Evolutionary conservation across 1,284 basidiomycete genomes (phyloP), one percentile per base, ranked within the genome.

Genomic region (Phellinidium pouzarii): DNA sequence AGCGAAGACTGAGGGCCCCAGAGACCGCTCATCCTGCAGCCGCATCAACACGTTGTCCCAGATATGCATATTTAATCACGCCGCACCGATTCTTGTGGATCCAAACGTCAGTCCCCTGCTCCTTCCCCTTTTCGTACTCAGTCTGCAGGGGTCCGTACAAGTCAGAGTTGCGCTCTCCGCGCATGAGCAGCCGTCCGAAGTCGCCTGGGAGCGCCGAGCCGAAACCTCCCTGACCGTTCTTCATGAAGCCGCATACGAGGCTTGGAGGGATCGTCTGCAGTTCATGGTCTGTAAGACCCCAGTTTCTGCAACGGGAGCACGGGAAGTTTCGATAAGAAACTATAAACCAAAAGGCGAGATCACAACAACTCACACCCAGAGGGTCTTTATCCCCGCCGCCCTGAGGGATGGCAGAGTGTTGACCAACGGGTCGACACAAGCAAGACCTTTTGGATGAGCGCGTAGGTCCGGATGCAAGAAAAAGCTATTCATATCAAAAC

Each of bases 81-180:
- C 46, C 68, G 20, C 58, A 79, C 81, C 82, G 68, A 64, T 84
- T 85, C 65, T 85, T 86, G 64, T 85, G 78, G 51, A 86, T 79
- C 82, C 82, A 85, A 50, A 81, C 70, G 65, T 86, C 82, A 19
- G 79, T 80, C 0, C 80, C 81, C 4, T 64, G 65, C 9, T 71
- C 66, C 57, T 71, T 67, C 6, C 82, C 82, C 50, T 74, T 70
- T 53, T 76, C 57, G 59, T 76, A 84, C 54, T 77, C 71, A 1
- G 64, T 67, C 56, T 84, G 79, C 44, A 86, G 67, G 2, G 80
- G 79, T 0, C 76, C 79, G 62, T 84, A 84, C 46, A 84, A 66
- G n/a, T 72, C 71, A 12, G 75, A 64, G 58, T 79, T 85, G 54
- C 65, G 70, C 52, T 71, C 73, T 40, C 68, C 80, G 52, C 81